Conservation (phyloP, 2,329 filamentous ascomycete species). For the Penicillium sp. region DNA sequence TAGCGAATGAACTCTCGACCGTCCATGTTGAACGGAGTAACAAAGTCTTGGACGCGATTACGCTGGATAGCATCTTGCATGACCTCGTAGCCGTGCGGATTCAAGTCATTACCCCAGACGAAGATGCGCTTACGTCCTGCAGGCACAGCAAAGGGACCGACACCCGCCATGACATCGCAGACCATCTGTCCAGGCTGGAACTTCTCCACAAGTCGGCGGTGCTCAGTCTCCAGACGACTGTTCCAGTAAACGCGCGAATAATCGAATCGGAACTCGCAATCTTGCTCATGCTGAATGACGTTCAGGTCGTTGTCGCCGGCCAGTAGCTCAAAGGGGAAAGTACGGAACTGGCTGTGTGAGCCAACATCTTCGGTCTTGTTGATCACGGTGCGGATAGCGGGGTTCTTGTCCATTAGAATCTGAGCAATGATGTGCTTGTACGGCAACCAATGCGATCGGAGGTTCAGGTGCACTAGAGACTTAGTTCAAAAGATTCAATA, state of each 20-base stretch:
- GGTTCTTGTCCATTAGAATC: conserved; percentile 87
- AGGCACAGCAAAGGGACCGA: conserved; percentile 90
- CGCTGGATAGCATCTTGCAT: conserved; percentile 66
- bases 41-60: conserved; percentile 79
- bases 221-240: conserved; percentile 83
- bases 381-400: conserved; percentile 79
- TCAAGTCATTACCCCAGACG: conserved; percentile 96
- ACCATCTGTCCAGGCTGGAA: conserved; percentile 86
- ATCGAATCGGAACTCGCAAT: conserved; percentile 87
- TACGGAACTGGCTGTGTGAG: conserved; percentile 78
- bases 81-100: conserved; percentile 78
- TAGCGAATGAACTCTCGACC: conserved; percentile 75
- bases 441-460: conserved; percentile 75
- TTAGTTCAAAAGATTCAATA: conserved; percentile 7
- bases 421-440: conserved; percentile 85
- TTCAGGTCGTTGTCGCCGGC: conserved; percentile 78
- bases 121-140: conserved; percentile 87
- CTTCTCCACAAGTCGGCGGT: conserved; percentile 70
- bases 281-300: conserved; percentile 77
- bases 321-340: conserved; percentile 88
- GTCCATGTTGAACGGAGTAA: conserved; percentile 77
- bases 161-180: conserved; percentile 95
- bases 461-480: conserved; percentile 75
- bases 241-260: conserved; percentile 99
- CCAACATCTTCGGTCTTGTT: conserved; percentile 93